Base-by-base conservation (phyloP, 2,329 filamentous ascomycete species). In the Verticillium nonalfalfae region DNA sequence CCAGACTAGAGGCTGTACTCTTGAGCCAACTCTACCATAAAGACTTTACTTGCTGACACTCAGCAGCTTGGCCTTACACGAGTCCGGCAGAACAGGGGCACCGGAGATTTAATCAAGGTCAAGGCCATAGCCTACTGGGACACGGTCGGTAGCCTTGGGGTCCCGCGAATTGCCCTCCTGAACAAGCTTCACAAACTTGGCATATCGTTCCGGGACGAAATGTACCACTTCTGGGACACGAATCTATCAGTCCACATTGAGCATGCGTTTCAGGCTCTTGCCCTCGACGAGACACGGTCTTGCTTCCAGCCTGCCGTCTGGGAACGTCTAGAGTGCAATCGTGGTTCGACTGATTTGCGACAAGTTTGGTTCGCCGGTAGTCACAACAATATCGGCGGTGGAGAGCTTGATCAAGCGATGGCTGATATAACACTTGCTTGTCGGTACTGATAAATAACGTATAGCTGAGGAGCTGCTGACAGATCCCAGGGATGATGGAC, bases 301-400 rank as follows among this genome's bases (percentile, higher is more conserved):
- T 78, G 82, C 0, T 87, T 86, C 62, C 74, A 72, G n/a, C 82
- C 83, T 13, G 81, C 83, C 2, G 71, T 86, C 1, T 86, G 81
- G 83, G 80, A 84, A 65, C 74, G 78, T 21, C 71, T 72, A 9
- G 71, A 72, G 0, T 69, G 72, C 33, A 74, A 77, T 35, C 72
- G 70, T 39, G 67, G 72, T 14, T 73, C 70, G 26, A 79, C 78
- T 1, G 75, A 82, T 62, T 72, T 82, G 55, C 74, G 79, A 34
- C 80, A 82, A 64, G 79, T 81, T 13, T 88, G 86, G 86, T 92
- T 93, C 68, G 86, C 89, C 0, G 89, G 89, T 7, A 85, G 83
- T 58, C 90, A 93, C 69, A 85, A 80, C 11, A 89, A 91, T 67
- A 85, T 90, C 56, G 89, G 89, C 4, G 89, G 89, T 36, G 88